Percentiles rank a stretch among this genome's conserved stretches.
Conservation (phyloP, 2,329 filamentous ascomycete genomes). For the Fusarium metavorans region DNA sequence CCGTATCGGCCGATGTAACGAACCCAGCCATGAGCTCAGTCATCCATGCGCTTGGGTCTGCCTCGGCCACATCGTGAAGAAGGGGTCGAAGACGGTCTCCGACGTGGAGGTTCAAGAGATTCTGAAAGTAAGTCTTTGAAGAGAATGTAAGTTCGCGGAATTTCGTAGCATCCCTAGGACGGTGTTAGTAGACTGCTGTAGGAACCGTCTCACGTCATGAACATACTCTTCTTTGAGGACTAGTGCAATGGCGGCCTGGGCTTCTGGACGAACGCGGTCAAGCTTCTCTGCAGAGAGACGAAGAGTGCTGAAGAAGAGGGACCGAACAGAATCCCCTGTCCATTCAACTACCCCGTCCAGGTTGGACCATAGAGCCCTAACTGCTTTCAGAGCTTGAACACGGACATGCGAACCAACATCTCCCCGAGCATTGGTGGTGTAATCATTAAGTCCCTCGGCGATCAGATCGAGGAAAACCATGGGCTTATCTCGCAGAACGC, state of each 20-base stretch:
- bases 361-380: constrained; percentile 70
- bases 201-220: neutral
- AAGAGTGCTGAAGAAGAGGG: constrained; percentile 64
- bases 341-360: constrained; percentile 42
- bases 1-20: constrained; percentile 80
- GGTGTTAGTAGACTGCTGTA: constrained; percentile 38
- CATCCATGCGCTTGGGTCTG: constrained; percentile 56
- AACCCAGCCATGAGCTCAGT: constrained; percentile 72
- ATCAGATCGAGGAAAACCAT: constrained; percentile 60
- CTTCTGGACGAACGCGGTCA: constrained; percentile 82
- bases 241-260: constrained; percentile 65
- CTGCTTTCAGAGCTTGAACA: constrained; percentile 82
- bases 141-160: constrained; percentile 64
- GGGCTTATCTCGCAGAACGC: constrained; percentile 56
- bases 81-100: constrained; percentile 51
- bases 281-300: constrained; percentile 89
- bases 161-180: constrained; percentile 47
- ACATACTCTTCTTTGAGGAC: constrained; percentile 61
- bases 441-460: constrained; percentile 80
- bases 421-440: constrained; percentile 88
- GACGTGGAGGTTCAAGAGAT: constrained; percentile 62
- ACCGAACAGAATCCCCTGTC: constrained; percentile 49
- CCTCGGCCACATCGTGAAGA: constrained; percentile 51
- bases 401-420: constrained; percentile 91
- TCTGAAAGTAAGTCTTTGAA: constrained; percentile 69